A percentile compares a stretch with the other conserved stretches of the same genome.
Conservation (phyloP, 768 basidiomycete genomes). For the Tylopilus balloui region DNA sequence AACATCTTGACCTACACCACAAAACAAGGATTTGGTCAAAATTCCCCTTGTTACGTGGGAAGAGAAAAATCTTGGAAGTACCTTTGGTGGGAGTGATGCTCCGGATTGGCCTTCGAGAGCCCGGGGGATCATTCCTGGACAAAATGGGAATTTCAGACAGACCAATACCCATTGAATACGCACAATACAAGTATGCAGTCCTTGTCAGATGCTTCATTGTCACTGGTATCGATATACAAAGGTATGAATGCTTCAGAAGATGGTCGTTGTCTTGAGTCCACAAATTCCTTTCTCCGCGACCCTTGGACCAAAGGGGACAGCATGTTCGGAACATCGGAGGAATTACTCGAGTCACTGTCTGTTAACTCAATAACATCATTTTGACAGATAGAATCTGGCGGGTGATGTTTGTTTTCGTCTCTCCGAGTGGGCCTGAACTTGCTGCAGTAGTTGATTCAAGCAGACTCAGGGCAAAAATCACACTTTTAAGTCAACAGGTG, state of each 20-base stretch:
- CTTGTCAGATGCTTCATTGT: constrained; percentile 32
- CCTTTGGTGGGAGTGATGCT: constrained; percentile 7
- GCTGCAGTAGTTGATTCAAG: constrained; percentile 7
- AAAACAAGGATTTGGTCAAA: background rate
- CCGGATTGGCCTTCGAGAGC: constrained; percentile 43
- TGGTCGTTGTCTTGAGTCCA: constrained; percentile 1
- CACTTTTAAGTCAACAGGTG: background rate
- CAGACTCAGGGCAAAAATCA: background rate
- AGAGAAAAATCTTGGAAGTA: background rate
- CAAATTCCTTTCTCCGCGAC: constrained; percentile 3
- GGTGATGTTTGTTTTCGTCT: background rate
- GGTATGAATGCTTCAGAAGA: constrained; percentile 9
- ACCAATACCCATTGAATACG: constrained; percentile 14
- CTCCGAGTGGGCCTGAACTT: background rate
- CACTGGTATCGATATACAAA: constrained; percentile 30
- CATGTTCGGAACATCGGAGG: constrained; percentile 20
- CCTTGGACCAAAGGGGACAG: constrained; percentile 22
- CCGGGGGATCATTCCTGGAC: constrained; percentile 45
- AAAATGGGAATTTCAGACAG: constrained; percentile 4
- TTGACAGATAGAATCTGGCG: background rate
- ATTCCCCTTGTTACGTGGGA: background rate
- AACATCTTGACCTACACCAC: constrained; percentile 7
- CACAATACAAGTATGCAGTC: constrained; percentile 39
- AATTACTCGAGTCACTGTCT: constrained; percentile 25
- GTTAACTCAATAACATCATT: constrained; percentile 30